Conservation (phyloP, 805 yeast genomes). For the Ogataea allantospora region DNA sequence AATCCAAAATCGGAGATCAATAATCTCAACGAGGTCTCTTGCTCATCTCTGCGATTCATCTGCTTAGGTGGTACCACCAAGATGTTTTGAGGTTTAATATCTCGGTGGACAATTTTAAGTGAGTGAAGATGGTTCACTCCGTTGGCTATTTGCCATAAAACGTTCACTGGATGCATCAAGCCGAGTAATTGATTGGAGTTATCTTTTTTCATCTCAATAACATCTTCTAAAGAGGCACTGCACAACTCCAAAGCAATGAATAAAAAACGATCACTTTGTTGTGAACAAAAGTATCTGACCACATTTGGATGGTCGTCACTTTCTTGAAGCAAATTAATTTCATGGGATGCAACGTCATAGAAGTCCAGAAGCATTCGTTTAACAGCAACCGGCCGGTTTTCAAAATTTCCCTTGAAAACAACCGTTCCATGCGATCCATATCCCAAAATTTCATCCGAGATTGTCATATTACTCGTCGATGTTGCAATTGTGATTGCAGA, state of each 20-base stretch:
- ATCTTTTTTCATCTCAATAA: slow-evolving; percentile 55
- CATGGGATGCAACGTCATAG: slow-evolving; percentile 91
- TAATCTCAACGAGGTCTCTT: slow-evolving; percentile 53
- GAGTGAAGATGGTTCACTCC: slow-evolving; percentile 88
- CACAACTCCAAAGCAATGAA: slow-evolving; percentile 94
- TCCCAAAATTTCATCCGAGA: slow-evolving; percentile 79
- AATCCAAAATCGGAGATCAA: slow-evolving; percentile 94
- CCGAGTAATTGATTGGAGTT: slow-evolving; percentile 37
- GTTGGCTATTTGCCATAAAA: slow-evolving; percentile 71
- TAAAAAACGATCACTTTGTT: slow-evolving; percentile 79
- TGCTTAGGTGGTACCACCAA: slow-evolving; percentile 71
- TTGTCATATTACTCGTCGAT: slow-evolving; percentile 43
- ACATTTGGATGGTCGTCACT: slow-evolving; percentile 98
- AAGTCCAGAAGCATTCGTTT: slow-evolving; percentile 91
- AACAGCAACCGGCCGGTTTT: slow-evolving; percentile 92
- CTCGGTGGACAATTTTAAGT: slow-evolving; percentile 90
- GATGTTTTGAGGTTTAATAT: slow-evolving; percentile 91
- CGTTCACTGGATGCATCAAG: slow-evolving; percentile 48
- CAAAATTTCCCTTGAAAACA: slow-evolving; percentile 87
- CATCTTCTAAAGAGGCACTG: slow-evolving; percentile 82
- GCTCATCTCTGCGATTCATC: slow-evolving; percentile 24
- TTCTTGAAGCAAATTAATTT: slow-evolving; percentile 81
- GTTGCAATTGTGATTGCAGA: slow-evolving; percentile 10
- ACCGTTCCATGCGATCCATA: slow-evolving; percentile 97
- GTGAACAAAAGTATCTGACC: slow-evolving; percentile 89